These are phyloP conservation scores for Aspergillus bombycis DNA, from an alignment of 2,329 filamentous ascomycete species.

Conservation along the genomic window DNA sequence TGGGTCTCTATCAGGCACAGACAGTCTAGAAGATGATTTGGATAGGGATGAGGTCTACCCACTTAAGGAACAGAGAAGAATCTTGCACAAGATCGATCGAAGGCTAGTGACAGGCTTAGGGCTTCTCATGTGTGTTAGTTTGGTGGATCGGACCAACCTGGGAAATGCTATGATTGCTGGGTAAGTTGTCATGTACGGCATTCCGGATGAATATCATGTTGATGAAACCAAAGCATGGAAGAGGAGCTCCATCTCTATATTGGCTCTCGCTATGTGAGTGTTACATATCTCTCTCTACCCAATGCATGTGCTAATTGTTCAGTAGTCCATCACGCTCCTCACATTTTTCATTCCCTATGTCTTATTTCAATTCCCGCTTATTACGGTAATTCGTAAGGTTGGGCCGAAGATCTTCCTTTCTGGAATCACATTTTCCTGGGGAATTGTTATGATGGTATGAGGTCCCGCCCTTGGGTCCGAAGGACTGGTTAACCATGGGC, in stretches of 20 bases:
- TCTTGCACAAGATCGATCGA: slow-evolving; percentile 22
- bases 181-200: background rate
- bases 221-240: slow-evolving; percentile 12
- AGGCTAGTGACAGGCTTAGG: slow-evolving; percentile 24
- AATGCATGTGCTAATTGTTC: background rate
- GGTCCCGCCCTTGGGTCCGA: too few species aligned
- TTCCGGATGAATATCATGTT: background rate
- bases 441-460: slow-evolving; percentile 10
- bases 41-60: background rate
- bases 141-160: slow-evolving; percentile 25
- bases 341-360: slow-evolving; percentile 20
- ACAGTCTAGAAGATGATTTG: background rate
- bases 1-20: background rate
- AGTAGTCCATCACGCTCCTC: slow-evolving; percentile 21
- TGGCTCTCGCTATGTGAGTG: slow-evolving; percentile 20
- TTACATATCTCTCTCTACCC: background rate
- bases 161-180: slow-evolving; percentile 21
- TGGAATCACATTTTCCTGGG: slow-evolving; percentile 14
- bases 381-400: slow-evolving; percentile 10
- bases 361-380: slow-evolving; percentile 6
- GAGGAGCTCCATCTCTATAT: slow-evolving; percentile 11
- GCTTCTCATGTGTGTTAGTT: slow-evolving; percentile 19
- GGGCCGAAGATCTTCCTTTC: slow-evolving; percentile 10
- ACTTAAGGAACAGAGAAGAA: slow-evolving; percentile 18
- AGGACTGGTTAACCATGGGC: background rate